Evolutionary conservation across 257 asterid genomes (phyloP).

Genomic region (Knoxia roxburghii): DNA sequence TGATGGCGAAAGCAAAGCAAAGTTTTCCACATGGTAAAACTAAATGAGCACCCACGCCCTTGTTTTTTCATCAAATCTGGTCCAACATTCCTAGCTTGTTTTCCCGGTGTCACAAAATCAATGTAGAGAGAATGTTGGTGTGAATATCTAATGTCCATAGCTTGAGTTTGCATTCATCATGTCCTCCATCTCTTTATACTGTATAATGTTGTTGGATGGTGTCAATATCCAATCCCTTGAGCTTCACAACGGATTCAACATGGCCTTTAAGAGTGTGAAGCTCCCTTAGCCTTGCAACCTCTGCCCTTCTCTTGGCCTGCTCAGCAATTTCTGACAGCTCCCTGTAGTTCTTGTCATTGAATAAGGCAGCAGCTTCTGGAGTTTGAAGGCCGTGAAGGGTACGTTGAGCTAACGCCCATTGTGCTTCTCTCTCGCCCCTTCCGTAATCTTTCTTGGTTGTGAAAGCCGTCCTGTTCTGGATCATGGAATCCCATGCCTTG

Average conservation of each 20-base stretch:
- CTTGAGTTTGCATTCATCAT: constrained; percentile 2
- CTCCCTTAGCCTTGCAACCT: constrained; percentile 79
- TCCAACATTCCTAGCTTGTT: background rate
- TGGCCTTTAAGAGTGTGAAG: constrained; percentile 46
- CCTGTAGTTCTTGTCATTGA: constrained; percentile 37
- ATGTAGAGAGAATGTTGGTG: background rate
- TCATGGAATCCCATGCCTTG: constrained; percentile 74
- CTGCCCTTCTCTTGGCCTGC: constrained; percentile 74
- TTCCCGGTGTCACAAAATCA: background rate
- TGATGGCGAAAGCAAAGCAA: constrained; percentile 7
- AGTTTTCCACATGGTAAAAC: background rate
- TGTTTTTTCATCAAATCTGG: background rate
- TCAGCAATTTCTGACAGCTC: constrained; percentile 64
- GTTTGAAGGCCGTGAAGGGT: constrained; percentile 70
- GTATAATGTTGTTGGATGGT: constrained; percentile 21
- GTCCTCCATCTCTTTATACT: constrained; percentile 6
- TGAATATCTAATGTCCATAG: background rate
- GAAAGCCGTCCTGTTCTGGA: constrained; percentile 79
- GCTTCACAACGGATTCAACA: constrained; percentile 21
- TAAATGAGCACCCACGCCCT: background rate
- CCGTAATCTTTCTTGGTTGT: constrained; percentile 85
- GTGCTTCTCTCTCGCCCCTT: constrained; percentile 76
- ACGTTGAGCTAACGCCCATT: constrained; percentile 79
- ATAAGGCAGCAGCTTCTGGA: constrained; percentile 16
- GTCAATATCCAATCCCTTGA: constrained; percentile 18